These are phyloP conservation scores for Angomonas ambiguus DNA, from an alignment of 208 protist genomes.

Conservation along the genomic window DNA sequence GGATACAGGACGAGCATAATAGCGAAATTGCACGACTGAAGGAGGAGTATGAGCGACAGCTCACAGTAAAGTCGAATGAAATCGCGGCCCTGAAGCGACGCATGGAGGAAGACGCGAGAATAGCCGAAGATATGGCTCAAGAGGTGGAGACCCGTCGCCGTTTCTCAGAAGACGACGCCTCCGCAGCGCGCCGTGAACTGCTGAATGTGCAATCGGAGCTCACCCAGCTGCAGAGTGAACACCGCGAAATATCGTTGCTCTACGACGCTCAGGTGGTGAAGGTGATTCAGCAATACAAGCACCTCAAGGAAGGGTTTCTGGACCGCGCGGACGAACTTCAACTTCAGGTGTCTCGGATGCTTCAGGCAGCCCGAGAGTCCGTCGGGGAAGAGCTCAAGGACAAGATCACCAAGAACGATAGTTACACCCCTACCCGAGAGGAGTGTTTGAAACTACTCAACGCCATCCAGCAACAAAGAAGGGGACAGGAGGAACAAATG, in stretches of 20 bases:
- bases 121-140: conserved; percentile 16
- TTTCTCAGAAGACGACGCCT: conserved; percentile 29
- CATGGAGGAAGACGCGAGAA: conserved; percentile 21
- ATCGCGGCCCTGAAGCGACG: conserved; percentile 35
- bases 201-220: conserved; percentile 22
- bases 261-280: conserved; percentile 28
- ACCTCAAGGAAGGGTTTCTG: conserved; percentile 26
- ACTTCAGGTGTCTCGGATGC: background rate
- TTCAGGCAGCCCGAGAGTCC: conserved; percentile 8
- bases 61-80: conserved; percentile 43
- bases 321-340: conserved; percentile 35
- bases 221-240: conserved; percentile 21
- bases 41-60: conserved; percentile 35
- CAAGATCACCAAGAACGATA: background rate
- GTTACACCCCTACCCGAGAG: background rate
- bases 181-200: conserved; percentile 26
- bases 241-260: conserved; percentile 22
- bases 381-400: background rate
- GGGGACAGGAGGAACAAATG: conserved; percentile 16
- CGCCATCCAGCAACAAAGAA: conserved; percentile 17
- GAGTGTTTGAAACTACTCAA: conserved; percentile 13
- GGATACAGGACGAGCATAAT: conserved; percentile 36
- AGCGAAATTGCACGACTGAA: conserved; percentile 31
- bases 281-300: conserved; percentile 12
- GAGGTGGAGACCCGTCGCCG: conserved; percentile 29